Conservation (phyloP, 2,329 filamentous ascomycete genomes). For the Cladosporium sp. region DNA sequence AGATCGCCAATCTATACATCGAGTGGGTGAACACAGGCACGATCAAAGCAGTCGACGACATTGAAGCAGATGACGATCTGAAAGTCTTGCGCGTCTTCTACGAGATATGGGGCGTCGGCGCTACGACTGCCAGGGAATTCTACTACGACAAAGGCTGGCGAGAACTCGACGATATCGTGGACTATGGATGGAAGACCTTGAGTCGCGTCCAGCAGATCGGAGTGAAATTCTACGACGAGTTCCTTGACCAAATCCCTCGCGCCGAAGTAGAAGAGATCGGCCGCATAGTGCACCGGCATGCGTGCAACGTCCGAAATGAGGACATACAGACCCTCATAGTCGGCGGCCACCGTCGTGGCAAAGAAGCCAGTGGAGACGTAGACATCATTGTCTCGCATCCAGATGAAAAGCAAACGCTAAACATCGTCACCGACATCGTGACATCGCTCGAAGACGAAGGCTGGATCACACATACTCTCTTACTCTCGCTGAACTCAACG, state of each 20-base stretch:
- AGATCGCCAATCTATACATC: constrained; percentile 71
- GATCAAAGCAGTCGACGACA: constrained; percentile 60
- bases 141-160: constrained; percentile 72
- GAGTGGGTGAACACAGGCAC: constrained; percentile 62
- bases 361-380: constrained; percentile 70
- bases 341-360: constrained; percentile 78
- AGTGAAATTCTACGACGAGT: constrained; percentile 88
- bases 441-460: constrained; percentile 61
- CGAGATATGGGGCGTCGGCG: constrained; percentile 88
- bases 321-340: constrained; percentile 62
- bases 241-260: constrained; percentile 66
- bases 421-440: constrained; percentile 71
- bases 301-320: constrained; percentile 55
- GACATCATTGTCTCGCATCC: constrained; percentile 81
- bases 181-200: constrained; percentile 71
- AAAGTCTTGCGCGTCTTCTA: constrained; percentile 67
- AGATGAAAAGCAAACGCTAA: constrained; percentile 61
- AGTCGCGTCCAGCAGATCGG: constrained; percentile 87
- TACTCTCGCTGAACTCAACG: constrained; percentile 64
- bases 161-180: constrained; percentile 79
- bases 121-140: constrained; percentile 74
- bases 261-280: constrained; percentile 69
- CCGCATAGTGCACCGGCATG: constrained; percentile 59
- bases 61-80: constrained; percentile 62
- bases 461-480: constrained; percentile 79